Base-by-base conservation (phyloP, 179 eudicot species). In the Gypsophila paniculata region DNA sequence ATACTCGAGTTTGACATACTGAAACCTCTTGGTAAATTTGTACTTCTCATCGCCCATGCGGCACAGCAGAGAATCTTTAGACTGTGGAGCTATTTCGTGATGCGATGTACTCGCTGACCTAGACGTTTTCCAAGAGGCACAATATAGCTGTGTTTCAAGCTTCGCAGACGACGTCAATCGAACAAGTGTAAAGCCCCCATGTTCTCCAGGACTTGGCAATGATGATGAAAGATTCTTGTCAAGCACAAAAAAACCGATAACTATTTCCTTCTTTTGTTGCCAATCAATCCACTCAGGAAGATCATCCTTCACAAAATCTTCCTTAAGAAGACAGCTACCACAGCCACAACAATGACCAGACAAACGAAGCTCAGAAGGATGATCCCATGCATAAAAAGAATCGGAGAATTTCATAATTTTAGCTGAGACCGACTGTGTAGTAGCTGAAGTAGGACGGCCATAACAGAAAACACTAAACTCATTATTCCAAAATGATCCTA, bases 401-500 rank as follows among this genome's bases (percentile, higher is more conserved):
- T 81, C 72, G 48, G 81, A 77, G 23, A 82, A 38, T 42, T 75
- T 86, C 6, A 82, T 81, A 61, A 78, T 70, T 66, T 76, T 75
- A 7, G 81, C 69, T 36, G 81, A 73, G 29, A 54, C 14, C 29
- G 85, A 46, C 42, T 61, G 61, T 25, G 71, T 74, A 68, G 46
- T 18, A 49, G 76, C 54, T 39, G 86, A 72, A 44, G 67, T 66
- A 70, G 51, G 75, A 29, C 83, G 87, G 6, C 98, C 98, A 75
- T 83, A 87, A 76, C 89, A 87, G 75, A 93, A 91, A 36, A 91
- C 58, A 67, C 76, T 82, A 74, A 91, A 93, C 59, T 87, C 85
- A 18, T 81, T 73, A 62, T 84, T 76, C 97, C 91, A 93, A 73
- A 93, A 88, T 4, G 98, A 93, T 55, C 98, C 98, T 74, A 93